Evolutionary conservation across 495 filamentous ascomycete species (phyloP).

Genomic region (Penicillium turbatum): DNA sequence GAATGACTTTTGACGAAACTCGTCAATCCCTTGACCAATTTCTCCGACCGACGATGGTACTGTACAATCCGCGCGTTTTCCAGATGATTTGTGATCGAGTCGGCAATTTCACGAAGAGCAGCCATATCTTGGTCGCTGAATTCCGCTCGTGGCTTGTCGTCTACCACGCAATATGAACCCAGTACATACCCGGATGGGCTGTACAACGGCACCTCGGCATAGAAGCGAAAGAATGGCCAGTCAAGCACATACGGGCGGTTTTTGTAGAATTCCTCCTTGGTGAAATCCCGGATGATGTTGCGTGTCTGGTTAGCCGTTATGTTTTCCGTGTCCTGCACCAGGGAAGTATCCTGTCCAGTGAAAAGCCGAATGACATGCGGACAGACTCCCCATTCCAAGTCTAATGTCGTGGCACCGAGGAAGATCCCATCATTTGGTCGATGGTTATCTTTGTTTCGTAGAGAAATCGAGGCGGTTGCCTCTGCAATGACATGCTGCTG

Average conservation of each 20-base stretch:
- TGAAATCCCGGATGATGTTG: slow-evolving; percentile 45
- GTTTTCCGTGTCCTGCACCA: slow-evolving; percentile 13
- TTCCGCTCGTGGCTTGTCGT: slow-evolving; percentile 41
- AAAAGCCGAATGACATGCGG: slow-evolving; percentile 34
- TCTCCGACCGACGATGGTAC: slow-evolving; percentile 7
- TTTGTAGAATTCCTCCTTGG: slow-evolving; percentile 38
- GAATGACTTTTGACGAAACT: slow-evolving; percentile 14
- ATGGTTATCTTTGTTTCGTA: slow-evolving; percentile 25
- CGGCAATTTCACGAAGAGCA: slow-evolving; percentile 24
- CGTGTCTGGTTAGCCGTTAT: slow-evolving; percentile 22
- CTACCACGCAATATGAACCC: slow-evolving; percentile 57
- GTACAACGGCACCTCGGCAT: slow-evolving; percentile 58
- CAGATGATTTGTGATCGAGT: slow-evolving; percentile 20
- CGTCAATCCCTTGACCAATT: slow-evolving; percentile 21
- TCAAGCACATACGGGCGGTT: slow-evolving; percentile 32
- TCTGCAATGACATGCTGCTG: slow-evolving; percentile 58
- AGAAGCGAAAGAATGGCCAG: slow-evolving; percentile 48
- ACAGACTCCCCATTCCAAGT: slow-evolving; percentile 38
- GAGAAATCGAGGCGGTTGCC: slow-evolving; percentile 46
- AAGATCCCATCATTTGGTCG: slow-evolving; percentile 30
- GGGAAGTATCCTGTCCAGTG: slow-evolving; percentile 11
- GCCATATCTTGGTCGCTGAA: slow-evolving; percentile 19
- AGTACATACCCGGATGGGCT: slow-evolving; percentile 54
- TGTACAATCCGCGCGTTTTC: slow-evolving; percentile 21
- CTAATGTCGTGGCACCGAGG: slow-evolving; percentile 40